Percentiles rank a stretch among this genome's conserved stretches.
Conservation (phyloP, 306 rosid species). For the Delonix regia region DNA sequence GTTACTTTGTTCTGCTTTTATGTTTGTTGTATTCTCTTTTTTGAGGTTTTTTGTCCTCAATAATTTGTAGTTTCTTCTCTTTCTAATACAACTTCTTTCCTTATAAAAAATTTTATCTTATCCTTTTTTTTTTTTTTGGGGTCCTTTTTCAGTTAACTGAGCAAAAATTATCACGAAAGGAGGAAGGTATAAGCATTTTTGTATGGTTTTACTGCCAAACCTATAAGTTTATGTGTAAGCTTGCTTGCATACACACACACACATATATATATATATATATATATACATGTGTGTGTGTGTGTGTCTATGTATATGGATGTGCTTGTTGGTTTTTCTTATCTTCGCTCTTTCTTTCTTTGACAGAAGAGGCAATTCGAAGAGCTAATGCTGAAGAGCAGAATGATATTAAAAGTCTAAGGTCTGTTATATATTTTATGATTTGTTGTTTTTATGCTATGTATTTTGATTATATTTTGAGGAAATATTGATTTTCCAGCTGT, state of each 20-base stretch:
- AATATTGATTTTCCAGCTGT: slow-evolving; percentile 1
- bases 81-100: too few relatives aligned
- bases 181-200: slow-evolving; percentile 65
- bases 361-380: slow-evolving; percentile 90
- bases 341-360: slow-evolving; percentile 44
- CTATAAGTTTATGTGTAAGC: not conserved
- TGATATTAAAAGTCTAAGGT: slow-evolving; percentile 67
- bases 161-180: slow-evolving; percentile 64
- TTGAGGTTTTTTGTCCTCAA: too few relatives aligned
- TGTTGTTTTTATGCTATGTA: not conserved
- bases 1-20: too few relatives aligned
- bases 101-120: not conserved
- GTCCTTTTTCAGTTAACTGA: slow-evolving; percentile 78
- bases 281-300: too few relatives aligned
- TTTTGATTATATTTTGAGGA: not conserved
- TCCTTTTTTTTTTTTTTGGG: slow-evolving; percentile 23
- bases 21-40: too few relatives aligned
- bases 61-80: too few relatives aligned
- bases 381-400: slow-evolving; percentile 62
- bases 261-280: too few relatives aligned
- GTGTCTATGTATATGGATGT: slow-evolving; percentile 12
- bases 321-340: slow-evolving; percentile 31
- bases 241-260: slow-evolving; percentile 24
- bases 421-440: slow-evolving; percentile 27
- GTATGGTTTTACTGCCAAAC: slow-evolving; percentile 5